Base-by-base conservation (phyloP, 768 basidiomycete species). In the Mycena pura region DNA sequence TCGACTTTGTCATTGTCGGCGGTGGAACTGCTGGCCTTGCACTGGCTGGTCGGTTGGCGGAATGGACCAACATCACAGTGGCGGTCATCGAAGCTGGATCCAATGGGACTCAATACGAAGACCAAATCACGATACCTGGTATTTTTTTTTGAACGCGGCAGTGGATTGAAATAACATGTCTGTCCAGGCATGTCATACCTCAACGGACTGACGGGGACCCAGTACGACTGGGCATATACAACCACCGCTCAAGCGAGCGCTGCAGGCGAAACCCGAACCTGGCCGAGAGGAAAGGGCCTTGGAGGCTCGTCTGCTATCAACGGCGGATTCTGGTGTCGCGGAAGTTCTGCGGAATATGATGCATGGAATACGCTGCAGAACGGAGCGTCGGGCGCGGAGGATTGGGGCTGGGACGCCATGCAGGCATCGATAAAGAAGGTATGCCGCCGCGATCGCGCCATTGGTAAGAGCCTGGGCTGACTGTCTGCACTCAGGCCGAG, bases 341-440 rank as follows among this genome's bases (percentile, higher is more conserved):
- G 70, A 1, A 57, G 63, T 34, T 28, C 54, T 1, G 64, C 54
- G 2, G 70, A 74, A 41, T 74, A 74, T 51, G 70, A 74, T 43
- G 65, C 72, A 1, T 72, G 68, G 69, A 47, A 59, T 38, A 65
- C 67, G 6, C 68, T 76, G 15, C 64, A 66, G 51, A 59, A 62
- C 24, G 53, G 53, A 11, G 36, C 32, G 22, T 29, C 60, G 9
- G 65, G 62, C 2, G 63, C 57, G 34, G 57, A 68, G 8, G 60
- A 68, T n/a, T 77, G 76, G 75, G 71, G 68, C 22, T 77, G 75
- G 75, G 52, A 71, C n/a, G 60, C 53, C 8, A 69, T 76, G 64
- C 72, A 71, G 48, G 36, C 51, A 9, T 66, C 64, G 31, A 76
- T 77, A 60, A 72, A 70, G 48, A 75, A 77, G 51, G 68, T 66